These are phyloP conservation scores for Anisogramma anomala DNA, from an alignment of 2,329 filamentous ascomycete genomes.

Conservation along the genomic window DNA sequence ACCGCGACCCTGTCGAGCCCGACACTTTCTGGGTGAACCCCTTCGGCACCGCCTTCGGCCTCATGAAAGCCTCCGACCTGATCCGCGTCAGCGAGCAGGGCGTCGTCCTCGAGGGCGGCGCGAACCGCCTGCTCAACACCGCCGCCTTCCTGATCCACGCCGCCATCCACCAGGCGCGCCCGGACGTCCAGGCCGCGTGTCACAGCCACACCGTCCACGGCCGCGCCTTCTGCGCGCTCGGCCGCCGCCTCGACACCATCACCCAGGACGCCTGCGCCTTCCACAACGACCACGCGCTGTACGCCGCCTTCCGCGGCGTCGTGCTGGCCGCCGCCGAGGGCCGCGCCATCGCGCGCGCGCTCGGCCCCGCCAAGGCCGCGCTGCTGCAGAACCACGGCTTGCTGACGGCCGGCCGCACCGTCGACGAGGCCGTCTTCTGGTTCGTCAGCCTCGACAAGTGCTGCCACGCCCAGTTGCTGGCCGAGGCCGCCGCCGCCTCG, in stretches of 20 bases:
- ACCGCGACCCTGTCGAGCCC: constrained; percentile 43
- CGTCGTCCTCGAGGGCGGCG: constrained; percentile 50
- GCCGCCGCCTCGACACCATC: constrained; percentile 51
- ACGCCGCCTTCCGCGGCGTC: constrained; percentile 31
- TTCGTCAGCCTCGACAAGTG: constrained; percentile 40
- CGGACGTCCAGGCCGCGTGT: constrained; percentile 42
- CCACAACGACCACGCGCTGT: constrained; percentile 37
- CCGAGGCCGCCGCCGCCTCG: constrained; percentile 49
- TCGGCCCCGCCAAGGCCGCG: constrained; percentile 39
- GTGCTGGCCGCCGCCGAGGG: constrained; percentile 43
- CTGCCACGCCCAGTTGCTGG: constrained; percentile 38
- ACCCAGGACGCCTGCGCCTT: constrained; percentile 53
- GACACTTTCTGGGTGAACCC: constrained; percentile 57
- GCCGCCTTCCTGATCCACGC: constrained; percentile 34
- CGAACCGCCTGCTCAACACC: constrained; percentile 21
- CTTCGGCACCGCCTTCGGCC: constrained; percentile 47
- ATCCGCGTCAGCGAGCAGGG: constrained; percentile 53
- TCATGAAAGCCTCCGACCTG: constrained; percentile 31
- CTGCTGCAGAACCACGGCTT: constrained; percentile 45
- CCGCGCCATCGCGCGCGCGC: constrained; percentile 32
- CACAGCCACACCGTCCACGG: constrained; percentile 45
- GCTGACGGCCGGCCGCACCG: constrained; percentile 35
- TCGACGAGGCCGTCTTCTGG: constrained; percentile 43
- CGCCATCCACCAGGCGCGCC: constrained; percentile 42
- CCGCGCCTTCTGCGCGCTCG: constrained; percentile 48